Base-by-base conservation (phyloP, 2,329 filamentous ascomycete species). In the Exophiala viscosa region DNA sequence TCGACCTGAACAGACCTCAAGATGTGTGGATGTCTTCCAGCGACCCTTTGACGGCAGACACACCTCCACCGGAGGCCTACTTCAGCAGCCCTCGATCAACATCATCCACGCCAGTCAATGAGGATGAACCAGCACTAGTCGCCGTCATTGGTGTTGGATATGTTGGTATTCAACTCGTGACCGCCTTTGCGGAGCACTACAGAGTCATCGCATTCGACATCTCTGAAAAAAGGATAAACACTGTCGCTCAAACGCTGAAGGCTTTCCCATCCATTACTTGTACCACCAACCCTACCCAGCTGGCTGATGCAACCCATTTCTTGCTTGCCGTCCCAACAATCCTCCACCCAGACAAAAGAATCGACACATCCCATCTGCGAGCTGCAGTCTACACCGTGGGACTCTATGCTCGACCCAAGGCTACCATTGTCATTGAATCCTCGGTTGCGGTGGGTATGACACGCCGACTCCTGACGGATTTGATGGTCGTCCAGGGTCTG, bases 291-390 rank as follows among this genome's bases (percentile, higher is more conserved):
- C 33, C 33, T 13, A 14, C 45, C 2, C 23, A 54, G 14, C 17
- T 54, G 10, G 14, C 39, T 17, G 36, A 34, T 11, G 50, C 45
- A 13, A 49, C 45, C 10, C 50, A 54, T 23, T 48, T 54, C 34
- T 35, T 54, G 31, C 50, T 54, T 31, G 45, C 51, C 9, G 51
- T 54, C 4, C 51, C 51, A 40, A 54, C 51, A 8, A 15, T 23
- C 7, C 23, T 54, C 7, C 31, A 38, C 18, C 13, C 44, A 14
- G 40, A 54, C 36, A 43, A 48, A 10, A 17, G 33, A n/a, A 43
- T 48, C 39, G 36, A 54, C 34, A 40, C 41, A 6, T n/a, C 41
- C 20, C 17, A 15, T 28, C 46, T 54, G 6, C 23, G 34, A n/a
- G 6, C 31, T 8, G 51, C 51, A 18, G 38, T 54, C 33, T 38